Evolutionary conservation across 768 basidiomycete genomes (phyloP), one percentile per base, ranked within the genome.

Genomic region (Boletus edulis): DNA sequence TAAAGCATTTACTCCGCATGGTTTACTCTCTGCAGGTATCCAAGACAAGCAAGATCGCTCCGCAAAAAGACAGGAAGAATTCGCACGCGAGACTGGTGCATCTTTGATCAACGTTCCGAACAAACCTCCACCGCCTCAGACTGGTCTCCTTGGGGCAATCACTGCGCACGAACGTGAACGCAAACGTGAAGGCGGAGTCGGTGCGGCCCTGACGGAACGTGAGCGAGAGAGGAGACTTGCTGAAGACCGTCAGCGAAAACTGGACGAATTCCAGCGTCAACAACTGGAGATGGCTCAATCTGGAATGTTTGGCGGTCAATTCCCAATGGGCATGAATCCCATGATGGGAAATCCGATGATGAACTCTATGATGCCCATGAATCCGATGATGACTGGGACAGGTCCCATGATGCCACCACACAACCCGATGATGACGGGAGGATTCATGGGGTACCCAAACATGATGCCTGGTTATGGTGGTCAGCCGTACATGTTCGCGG

Each of bases 1-100:
- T 11, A 96, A 95, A 67, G 94, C 94, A 1, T 97, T 98, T 67
- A 89, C 91, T 0, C 94, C 95, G 4, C 94, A 96, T 57, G 97
- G 97, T 9, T 75, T 99, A 15, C 83, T 99, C 39, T 94, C 94
- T 54, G 93, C 94, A 51, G 97, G 97, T 37, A 78, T 98, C 60
- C 92, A 96, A 66, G 95, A 98, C 69, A 93, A 93, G 69, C 87
- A 95, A 69, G 94, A 97, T 67, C 84, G 96, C 35, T 97, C 94
- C 31, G 97, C 97, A 3, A 95, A 95, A 71, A 81, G 88, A 49
- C 94, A 98, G 65, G 96, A 99, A 69, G 92, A 97, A 69, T 73
- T 91, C 12, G 97, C 97, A 11, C 80, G 95, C 35, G 95, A 97
- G 73, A 86, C 81, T 8, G 97, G 97, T 29, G 90, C 84, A 15